Base-by-base conservation (phyloP, 164 flowering plant genomes). In the Vitis amurensis region DNA sequence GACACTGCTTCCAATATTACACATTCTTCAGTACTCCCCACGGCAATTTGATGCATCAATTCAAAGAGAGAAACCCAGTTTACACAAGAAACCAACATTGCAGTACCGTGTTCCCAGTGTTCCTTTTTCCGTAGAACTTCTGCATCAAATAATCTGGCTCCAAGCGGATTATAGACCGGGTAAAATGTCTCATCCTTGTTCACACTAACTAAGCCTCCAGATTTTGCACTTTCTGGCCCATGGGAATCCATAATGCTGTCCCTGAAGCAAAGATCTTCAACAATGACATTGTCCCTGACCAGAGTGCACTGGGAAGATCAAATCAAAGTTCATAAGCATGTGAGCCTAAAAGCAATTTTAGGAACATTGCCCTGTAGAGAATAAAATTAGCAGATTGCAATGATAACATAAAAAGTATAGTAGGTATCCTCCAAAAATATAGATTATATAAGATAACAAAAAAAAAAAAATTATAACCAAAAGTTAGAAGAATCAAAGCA, bases 221-320 rank as follows among this genome's bases (percentile, higher is more conserved):
- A 8, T 37, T 66, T 55, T 16, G 44, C 60, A 78, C 65, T 69
- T 48, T 70, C 78, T 67, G 57, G 66, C 56, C 69, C 84, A 71
- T 50, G 52, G 47, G 53, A 31, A 16, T 76, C 79, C 59, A 66
- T 13, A 70, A n/a, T 29, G 16, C 52, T 59, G 56, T 67, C 69
- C 51, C 68, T 67, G 59, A 83, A 69, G 63, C 30, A 59, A 74
- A 72, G 59, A 58, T 68, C 80, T 62, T 82, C 85, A 50, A 86
- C 72, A 61, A 63, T 66, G 62, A 88, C 76, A 84, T 84, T 86
- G 76, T 89, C 91, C 98, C 98, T 93, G 93, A 83, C 82, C 80
- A 87, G 81, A 86, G 81, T 81, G 85, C 88, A 88, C 91, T 85
- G 89, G 82, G 86, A 85, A 83, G 78, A 90, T 89, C 91, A 89